These are phyloP conservation scores for Fonsecaea pedrosoi DNA, from an alignment of 2,329 filamentous ascomycete genomes.

Conservation along the genomic window DNA sequence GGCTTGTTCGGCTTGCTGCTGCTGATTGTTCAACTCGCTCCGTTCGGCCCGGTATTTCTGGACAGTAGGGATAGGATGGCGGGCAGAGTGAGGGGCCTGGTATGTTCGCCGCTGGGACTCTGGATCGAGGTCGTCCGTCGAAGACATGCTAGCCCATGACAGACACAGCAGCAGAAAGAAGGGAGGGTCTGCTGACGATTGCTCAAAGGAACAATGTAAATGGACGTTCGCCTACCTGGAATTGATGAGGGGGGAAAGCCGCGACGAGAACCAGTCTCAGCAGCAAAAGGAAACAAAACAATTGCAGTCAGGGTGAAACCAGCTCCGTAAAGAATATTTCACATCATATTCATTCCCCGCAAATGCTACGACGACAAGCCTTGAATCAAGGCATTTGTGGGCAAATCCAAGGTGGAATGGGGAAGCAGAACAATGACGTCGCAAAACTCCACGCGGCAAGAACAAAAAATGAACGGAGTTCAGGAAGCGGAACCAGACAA, in stretches of 20 bases:
- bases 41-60: conserved; percentile 38
- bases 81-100: conserved; percentile 33
- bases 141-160: conserved; percentile 14
- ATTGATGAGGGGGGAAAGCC: background rate
- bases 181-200: background rate
- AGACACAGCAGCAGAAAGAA: background rate
- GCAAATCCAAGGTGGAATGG: background rate
- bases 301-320: background rate
- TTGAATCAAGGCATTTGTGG: conserved; percentile 19
- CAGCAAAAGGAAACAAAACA: conserved; percentile 3
- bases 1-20: conserved; percentile 29
- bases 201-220: background rate
- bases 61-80: conserved; percentile 39
- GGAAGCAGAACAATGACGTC: conserved; percentile 19
- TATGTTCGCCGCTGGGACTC: conserved; percentile 26
- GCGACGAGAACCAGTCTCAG: conserved; percentile 16
- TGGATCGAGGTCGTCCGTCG: conserved; percentile 33
- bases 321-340: conserved; percentile 6
- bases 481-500: conserved; percentile 18
- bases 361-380: background rate
- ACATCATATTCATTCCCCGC: conserved; percentile 11
- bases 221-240: conserved; percentile 21
- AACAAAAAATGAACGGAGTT: background rate
- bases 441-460: conserved; percentile 22
- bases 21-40: conserved; percentile 32